Conservation (phyloP, 2,329 filamentous ascomycete genomes). For the Alternaria infectoria region DNA sequence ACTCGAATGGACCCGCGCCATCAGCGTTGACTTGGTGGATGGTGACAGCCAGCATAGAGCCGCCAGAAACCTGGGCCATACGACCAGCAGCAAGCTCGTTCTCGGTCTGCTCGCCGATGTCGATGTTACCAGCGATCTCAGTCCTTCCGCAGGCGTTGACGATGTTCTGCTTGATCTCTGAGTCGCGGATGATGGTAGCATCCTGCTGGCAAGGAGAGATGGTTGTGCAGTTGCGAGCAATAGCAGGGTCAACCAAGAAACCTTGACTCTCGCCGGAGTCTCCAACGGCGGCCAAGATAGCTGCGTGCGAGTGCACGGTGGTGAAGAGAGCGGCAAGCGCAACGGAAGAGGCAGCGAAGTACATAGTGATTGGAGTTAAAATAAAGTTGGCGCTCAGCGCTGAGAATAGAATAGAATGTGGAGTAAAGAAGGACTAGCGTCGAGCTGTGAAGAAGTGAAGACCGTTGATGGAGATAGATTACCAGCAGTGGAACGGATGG, state of each 20-base stretch:
- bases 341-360: slow-evolving; percentile 31
- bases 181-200: slow-evolving; percentile 45
- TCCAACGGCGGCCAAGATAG: slow-evolving; percentile 38
- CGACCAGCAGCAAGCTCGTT: slow-evolving; percentile 41
- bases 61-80: slow-evolving; percentile 35
- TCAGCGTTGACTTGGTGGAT: slow-evolving; percentile 68
- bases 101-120: slow-evolving; percentile 48
- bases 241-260: slow-evolving; percentile 40
- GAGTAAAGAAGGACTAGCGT: slow-evolving; percentile 24
- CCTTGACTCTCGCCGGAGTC: slow-evolving; percentile 40
- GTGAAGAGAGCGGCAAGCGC: slow-evolving; percentile 40
- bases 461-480: slow-evolving; percentile 5
- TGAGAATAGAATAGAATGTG: slow-evolving; percentile 29
- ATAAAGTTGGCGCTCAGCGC: slow-evolving; percentile 33
- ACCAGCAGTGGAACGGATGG: neutral
- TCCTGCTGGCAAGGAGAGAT: slow-evolving; percentile 49
- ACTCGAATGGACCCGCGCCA: slow-evolving; percentile 69
- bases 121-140: slow-evolving; percentile 47
- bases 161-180: slow-evolving; percentile 47
- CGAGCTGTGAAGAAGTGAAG: slow-evolving; percentile 11
- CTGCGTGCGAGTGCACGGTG: slow-evolving; percentile 40
- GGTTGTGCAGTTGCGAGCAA: slow-evolving; percentile 47
- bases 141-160: slow-evolving; percentile 48
- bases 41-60: slow-evolving; percentile 40
- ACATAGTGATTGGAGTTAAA: slow-evolving; percentile 27